Evolutionary conservation across 257 asterid genomes (phyloP).

Genomic region (Handroanthus guayacan): DNA sequence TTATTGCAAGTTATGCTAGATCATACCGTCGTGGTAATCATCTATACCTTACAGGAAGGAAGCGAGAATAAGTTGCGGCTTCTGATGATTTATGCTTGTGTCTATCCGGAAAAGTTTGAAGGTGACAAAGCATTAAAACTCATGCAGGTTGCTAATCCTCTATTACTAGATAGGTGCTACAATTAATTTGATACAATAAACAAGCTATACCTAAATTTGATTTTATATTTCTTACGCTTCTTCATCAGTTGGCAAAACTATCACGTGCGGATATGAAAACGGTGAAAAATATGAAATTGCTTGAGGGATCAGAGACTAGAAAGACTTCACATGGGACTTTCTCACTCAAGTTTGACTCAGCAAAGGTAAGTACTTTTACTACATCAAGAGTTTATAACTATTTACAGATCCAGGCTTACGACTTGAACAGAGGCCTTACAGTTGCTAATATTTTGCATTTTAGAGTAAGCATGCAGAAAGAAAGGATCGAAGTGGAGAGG

Average conservation of each 20-base stretch:
- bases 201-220: slow-evolving; percentile 24
- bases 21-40: slow-evolving; percentile 19
- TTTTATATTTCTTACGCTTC: slow-evolving; percentile 33
- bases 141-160: slow-evolving; percentile 78
- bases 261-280: slow-evolving; percentile 88
- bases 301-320: slow-evolving; percentile 66
- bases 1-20: slow-evolving; percentile 22
- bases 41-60: slow-evolving; percentile 58
- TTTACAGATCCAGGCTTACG: slow-evolving; percentile 1
- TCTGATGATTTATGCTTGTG: slow-evolving; percentile 86
- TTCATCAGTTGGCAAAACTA: slow-evolving; percentile 85
- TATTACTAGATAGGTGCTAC: not conserved
- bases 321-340: slow-evolving; percentile 71
- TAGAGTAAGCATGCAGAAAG: slow-evolving; percentile 86
- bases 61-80: slow-evolving; percentile 81
- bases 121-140: slow-evolving; percentile 89
- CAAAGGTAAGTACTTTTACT: slow-evolving; percentile 60
- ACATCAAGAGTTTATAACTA: slow-evolving; percentile 18
- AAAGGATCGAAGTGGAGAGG: slow-evolving; percentile 87
- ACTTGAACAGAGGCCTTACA: slow-evolving; percentile 42
- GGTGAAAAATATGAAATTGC: slow-evolving; percentile 83
- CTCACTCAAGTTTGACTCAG: slow-evolving; percentile 92
- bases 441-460: slow-evolving; percentile 48
- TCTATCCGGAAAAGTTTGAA: slow-evolving; percentile 93
- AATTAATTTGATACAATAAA: not conserved